Percentiles rank a stretch among this genome's conserved stretches.
Evolutionary conservation across 129 eudicot genomes (phyloP).

Genomic region (Saussurea involucrata): DNA sequence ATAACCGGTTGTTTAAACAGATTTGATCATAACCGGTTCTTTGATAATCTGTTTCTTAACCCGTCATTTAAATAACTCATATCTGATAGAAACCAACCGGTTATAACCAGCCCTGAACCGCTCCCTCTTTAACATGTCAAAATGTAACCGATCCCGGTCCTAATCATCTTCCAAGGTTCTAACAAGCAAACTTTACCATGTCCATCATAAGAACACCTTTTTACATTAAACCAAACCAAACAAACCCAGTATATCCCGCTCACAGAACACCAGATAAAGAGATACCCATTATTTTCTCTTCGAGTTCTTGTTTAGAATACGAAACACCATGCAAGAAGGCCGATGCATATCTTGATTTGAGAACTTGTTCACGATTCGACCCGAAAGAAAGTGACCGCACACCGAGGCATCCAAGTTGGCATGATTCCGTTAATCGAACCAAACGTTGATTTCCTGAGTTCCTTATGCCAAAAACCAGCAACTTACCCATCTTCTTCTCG

Average conservation of each 20-base stretch:
- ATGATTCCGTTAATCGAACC: not conserved
- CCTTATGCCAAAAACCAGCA: not conserved
- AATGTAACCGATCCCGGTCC: not conserved
- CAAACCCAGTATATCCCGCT: not conserved
- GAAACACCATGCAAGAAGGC: constrained; percentile 9
- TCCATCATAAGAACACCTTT: constrained; percentile 1
- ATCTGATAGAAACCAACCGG: not conserved
- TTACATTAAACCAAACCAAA: not conserved
- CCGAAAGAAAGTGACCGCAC: not conserved
- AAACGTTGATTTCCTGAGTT: not conserved
- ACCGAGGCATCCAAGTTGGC: not conserved
- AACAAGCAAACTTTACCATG: not conserved
- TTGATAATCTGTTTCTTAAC: too few species aligned
- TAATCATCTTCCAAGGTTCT: not conserved
- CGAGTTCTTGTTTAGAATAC: not conserved
- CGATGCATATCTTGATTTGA: not conserved
- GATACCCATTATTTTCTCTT: not conserved
- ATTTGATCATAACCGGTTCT: too few species aligned
- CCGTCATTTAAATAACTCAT: not conserved
- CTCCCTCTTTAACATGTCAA: not conserved
- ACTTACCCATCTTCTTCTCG: constrained; percentile 18
- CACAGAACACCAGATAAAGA: not conserved
- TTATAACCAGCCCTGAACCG: not conserved
- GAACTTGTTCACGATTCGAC: not conserved
- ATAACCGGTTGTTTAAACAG: too few species aligned